Evolutionary conservation across 345 rosid genomes (phyloP).

Genomic region (Citrus australasica): DNA sequence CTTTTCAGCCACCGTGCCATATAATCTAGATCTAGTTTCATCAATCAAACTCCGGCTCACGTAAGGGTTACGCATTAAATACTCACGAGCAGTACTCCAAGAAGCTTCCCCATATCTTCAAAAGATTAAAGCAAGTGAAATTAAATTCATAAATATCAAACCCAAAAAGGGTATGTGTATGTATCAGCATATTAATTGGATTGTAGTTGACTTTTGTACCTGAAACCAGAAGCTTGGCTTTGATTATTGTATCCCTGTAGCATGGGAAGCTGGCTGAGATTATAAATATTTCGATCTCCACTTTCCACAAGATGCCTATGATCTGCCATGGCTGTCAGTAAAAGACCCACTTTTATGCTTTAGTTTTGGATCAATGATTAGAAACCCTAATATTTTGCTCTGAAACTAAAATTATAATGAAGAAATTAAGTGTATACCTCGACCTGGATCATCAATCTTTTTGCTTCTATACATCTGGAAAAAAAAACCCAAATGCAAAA

Average conservation of each 20-base stretch:
- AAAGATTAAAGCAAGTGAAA: slow-evolving; percentile 3
- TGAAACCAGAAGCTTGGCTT: slow-evolving; percentile 42
- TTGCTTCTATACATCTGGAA: slow-evolving; percentile 84
- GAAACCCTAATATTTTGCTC: slow-evolving; percentile 20
- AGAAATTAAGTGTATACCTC: slow-evolving; percentile 39
- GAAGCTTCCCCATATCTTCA: slow-evolving; percentile 51
- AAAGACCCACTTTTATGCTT: slow-evolving; percentile 6
- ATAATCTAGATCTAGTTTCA: slow-evolving; percentile 29
- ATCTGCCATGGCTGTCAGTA: slow-evolving; percentile 47
- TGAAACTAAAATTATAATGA: neutral
- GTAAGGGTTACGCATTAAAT: slow-evolving; percentile 21
- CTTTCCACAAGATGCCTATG: slow-evolving; percentile 56
- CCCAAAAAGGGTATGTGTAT: neutral
- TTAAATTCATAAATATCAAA: slow-evolving; percentile 1
- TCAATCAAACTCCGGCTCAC: slow-evolving; percentile 36
- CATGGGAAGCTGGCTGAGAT: slow-evolving; percentile 79
- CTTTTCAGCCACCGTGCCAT: slow-evolving; percentile 31
- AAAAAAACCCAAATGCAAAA: neutral
- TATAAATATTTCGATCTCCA: slow-evolving; percentile 68
- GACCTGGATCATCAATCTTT: slow-evolving; percentile 60
- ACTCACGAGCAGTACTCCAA: slow-evolving; percentile 47
- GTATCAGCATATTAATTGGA: too few relatives aligned
- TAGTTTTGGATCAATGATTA: neutral
- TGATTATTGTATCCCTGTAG: slow-evolving; percentile 44
- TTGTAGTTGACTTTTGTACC: slow-evolving; percentile 29